phyloP scores from a whole-genome alignment of 164 flowering plant species.

The Warburgia ugandensis region DNA sequence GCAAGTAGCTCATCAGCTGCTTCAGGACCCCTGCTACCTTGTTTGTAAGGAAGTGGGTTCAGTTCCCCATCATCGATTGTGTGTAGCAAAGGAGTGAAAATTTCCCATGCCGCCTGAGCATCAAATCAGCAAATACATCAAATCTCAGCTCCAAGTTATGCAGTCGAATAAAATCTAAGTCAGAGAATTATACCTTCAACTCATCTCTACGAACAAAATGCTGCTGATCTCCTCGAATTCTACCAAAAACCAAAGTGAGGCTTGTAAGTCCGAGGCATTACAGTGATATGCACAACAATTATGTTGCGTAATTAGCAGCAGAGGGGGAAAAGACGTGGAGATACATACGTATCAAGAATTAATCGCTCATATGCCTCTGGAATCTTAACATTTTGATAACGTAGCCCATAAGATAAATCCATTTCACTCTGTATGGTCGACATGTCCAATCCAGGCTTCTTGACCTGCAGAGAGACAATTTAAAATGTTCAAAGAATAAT shows the following conservation, averaged over 20 bases:
- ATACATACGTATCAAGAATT: slow-evolving; percentile 85
- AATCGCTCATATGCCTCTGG: slow-evolving; percentile 99
- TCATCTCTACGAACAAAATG: slow-evolving; percentile 98
- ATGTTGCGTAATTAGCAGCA: too few species aligned
- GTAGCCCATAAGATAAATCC: slow-evolving; percentile 81
- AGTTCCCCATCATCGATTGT: slow-evolving; percentile 67
- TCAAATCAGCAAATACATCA: slow-evolving; percentile 8
- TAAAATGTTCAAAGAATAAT: neutral
- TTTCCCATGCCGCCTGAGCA: slow-evolving; percentile 86
- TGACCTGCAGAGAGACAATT: slow-evolving; percentile 59
- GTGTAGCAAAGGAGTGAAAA: slow-evolving; percentile 88
- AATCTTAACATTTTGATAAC: slow-evolving; percentile 71
- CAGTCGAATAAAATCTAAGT: neutral
- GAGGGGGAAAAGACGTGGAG: neutral
- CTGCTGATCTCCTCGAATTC: slow-evolving; percentile 93
- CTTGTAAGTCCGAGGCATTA: too few species aligned
- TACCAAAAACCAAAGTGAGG: slow-evolving; percentile 32
- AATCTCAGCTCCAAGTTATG: neutral
- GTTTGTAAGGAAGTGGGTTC: slow-evolving; percentile 62
- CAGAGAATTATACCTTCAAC: slow-evolving; percentile 55
- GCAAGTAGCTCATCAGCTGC: slow-evolving; percentile 75
- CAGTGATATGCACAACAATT: too few species aligned
- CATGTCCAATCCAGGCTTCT: slow-evolving; percentile 94
- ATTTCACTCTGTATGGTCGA: slow-evolving; percentile 87
- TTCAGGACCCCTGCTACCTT: slow-evolving; percentile 81